Base-by-base conservation (phyloP, 257 asterid genomes). In the Scutellaria minor region DNA sequence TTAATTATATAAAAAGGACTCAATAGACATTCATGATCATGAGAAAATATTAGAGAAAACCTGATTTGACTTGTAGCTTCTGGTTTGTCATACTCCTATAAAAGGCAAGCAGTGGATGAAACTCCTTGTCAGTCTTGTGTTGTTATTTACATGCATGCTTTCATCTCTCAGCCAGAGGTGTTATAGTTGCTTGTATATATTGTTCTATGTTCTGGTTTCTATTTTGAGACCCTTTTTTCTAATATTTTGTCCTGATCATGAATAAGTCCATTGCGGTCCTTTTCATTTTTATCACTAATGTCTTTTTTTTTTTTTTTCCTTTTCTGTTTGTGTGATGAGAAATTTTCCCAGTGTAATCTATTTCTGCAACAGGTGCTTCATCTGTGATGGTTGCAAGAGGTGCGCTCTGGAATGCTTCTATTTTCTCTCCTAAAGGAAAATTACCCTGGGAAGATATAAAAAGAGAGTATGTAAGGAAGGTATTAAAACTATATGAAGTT, bases 321-420 rank as follows among this genome's bases (percentile, higher is more conserved):
- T 56, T 78, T 73, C 22, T 45, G 63, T 77, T 75, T 18, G 18
- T 27, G 58, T 50, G 27, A 15, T 24, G 7, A 18, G 13, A 39
- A 71, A 50, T 14, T 62, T 68, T 60, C 57, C 65, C 12, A 14
- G 4, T 53, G 20, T 66, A 22, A 66, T 13, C 35, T 80, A 57
- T 65, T 61, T 61, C 66, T 71, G 66, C 52, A 15, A 6, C 80
- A 91, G 98, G 97, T 84, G 96, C 97, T 78, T 87, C 98, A 44
- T 91, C 96, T 66, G 96, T 86, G 63, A 93, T 93, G 98, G 96
- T 85, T 72, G 98, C 97, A 51, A 85, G 98, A 87, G 98, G 97
- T 48, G 98, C 98, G 48, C 87, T 93, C 68, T 93, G 98, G 98
- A 91, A 93, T 86, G 97, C 92, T 74, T 93, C 98, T 46, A 79